phyloP scores from a whole-genome alignment of 257 asterid genomes.

The Scutellaria minor region DNA sequence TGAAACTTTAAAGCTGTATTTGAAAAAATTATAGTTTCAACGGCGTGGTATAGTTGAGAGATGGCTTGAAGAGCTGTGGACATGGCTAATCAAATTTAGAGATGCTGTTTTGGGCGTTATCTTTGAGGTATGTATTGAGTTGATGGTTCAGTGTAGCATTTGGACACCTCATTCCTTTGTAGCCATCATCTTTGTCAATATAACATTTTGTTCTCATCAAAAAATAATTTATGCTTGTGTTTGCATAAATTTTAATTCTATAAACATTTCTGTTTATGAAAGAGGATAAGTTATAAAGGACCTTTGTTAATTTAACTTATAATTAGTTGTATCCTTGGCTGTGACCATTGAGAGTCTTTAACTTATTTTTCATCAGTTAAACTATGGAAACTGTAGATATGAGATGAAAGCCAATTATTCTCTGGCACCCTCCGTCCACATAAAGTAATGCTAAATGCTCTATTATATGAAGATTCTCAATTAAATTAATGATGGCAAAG shows the following conservation, averaged over 20 bases:
- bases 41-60: slow-evolving; percentile 84
- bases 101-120: slow-evolving; percentile 63
- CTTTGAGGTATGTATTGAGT: slow-evolving; percentile 66
- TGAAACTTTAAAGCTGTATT: slow-evolving; percentile 37
- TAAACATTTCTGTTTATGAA: too few species aligned
- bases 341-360: too few species aligned
- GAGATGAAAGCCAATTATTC: not conserved
- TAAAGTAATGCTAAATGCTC: slow-evolving; percentile 15
- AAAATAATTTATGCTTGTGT: too few species aligned
- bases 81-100: slow-evolving; percentile 77
- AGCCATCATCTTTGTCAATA: too few species aligned
- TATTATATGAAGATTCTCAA: slow-evolving; percentile 6
- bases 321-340: too few species aligned
- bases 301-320: too few species aligned
- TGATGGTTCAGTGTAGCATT: slow-evolving; percentile 30
- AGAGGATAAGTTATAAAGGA: too few species aligned
- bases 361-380: too few species aligned
- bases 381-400: too few species aligned
- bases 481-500: slow-evolving; percentile 9
- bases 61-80: slow-evolving; percentile 96
- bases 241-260: too few species aligned
- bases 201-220: too few species aligned
- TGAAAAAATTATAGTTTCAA: slow-evolving; percentile 65
- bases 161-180: too few species aligned
- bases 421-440: not conserved